Evolutionary conservation across 1,284 basidiomycete species (phyloP).

Genomic region (Phellopilus nigrolimitatus): DNA sequence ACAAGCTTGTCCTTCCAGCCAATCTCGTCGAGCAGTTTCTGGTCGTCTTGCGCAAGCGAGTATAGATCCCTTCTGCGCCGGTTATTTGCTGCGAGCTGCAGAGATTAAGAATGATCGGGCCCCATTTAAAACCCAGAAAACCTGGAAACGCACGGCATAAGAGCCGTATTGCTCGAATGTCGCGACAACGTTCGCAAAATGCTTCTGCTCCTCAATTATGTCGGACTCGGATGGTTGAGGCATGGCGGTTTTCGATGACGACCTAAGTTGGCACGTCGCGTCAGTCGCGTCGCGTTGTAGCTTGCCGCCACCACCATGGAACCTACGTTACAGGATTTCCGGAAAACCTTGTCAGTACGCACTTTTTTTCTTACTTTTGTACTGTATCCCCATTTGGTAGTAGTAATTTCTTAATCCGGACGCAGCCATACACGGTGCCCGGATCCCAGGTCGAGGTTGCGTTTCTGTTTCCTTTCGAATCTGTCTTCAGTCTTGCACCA

Average conservation of each 20-base stretch:
- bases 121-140: slow-evolving; percentile 10
- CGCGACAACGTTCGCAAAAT: slow-evolving; percentile 64
- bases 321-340: too few species aligned
- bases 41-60: slow-evolving; percentile 55
- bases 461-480: too few species aligned
- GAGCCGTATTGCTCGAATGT: slow-evolving; percentile 63
- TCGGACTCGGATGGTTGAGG: slow-evolving; percentile 23
- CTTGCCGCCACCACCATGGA: neutral
- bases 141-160: slow-evolving; percentile 47
- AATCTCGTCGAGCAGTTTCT: slow-evolving; percentile 51
- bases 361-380: too few species aligned
- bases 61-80: slow-evolving; percentile 69
- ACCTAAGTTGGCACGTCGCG: neutral
- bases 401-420: too few species aligned
- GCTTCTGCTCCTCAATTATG: slow-evolving; percentile 46
- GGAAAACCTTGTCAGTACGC: too few species aligned
- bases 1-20: slow-evolving; percentile 67
- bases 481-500: too few species aligned
- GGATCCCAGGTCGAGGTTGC: too few species aligned
- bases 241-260: slow-evolving; percentile 14
- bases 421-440: neutral
- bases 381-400: too few species aligned
- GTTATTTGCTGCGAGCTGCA: slow-evolving; percentile 69
- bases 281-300: neutral
- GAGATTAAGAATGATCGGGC: slow-evolving; percentile 3